These are phyloP conservation scores for Phaseolus coccineus DNA, from an alignment of 331 rosid genomes.

Conservation along the genomic window DNA sequence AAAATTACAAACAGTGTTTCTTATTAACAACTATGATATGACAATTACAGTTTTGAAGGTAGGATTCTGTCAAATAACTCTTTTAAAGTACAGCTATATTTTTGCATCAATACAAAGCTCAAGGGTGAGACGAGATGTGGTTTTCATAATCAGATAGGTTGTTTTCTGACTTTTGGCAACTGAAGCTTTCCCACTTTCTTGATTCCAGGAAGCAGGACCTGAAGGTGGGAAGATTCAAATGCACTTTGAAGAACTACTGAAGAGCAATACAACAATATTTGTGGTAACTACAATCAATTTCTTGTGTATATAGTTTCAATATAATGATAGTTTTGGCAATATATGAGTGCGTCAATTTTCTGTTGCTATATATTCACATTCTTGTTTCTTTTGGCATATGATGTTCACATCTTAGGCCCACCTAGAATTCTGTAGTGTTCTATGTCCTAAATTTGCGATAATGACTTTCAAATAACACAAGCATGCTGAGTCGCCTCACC, in stretches of 20 bases:
- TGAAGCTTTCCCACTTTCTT: conserved; percentile 34
- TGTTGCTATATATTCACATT: conserved; percentile 27
- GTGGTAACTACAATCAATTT: conserved; percentile 69
- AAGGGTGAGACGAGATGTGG: conserved; percentile 26
- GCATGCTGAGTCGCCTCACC: background rate
- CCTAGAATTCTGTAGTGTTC: conserved; percentile 24
- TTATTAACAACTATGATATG: conserved; percentile 97
- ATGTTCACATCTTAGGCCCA: conserved; percentile 17
- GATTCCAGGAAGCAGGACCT: conserved; percentile 87
- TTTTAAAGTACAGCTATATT: conserved; percentile 31
- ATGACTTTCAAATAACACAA: background rate
- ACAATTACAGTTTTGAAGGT: conserved; percentile 94
- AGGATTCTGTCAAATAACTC: conserved; percentile 45
- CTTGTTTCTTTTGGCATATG: conserved; percentile 18
- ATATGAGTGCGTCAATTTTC: conserved; percentile 12
- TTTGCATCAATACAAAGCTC: conserved; percentile 36
- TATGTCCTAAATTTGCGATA: conserved; percentile 10
- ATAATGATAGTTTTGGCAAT: background rate
- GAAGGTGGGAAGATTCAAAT: conserved; percentile 94
- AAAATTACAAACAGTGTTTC: conserved; percentile 86
- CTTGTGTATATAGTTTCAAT: conserved; percentile 17
- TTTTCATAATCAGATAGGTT: conserved; percentile 17
- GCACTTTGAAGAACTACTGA: conserved; percentile 93
- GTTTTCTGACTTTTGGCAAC: conserved; percentile 22
- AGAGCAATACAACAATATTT: conserved; percentile 92